Evolutionary conservation across 1,139 yeast genomes (phyloP).

Genomic region (Pichia sp.): DNA sequence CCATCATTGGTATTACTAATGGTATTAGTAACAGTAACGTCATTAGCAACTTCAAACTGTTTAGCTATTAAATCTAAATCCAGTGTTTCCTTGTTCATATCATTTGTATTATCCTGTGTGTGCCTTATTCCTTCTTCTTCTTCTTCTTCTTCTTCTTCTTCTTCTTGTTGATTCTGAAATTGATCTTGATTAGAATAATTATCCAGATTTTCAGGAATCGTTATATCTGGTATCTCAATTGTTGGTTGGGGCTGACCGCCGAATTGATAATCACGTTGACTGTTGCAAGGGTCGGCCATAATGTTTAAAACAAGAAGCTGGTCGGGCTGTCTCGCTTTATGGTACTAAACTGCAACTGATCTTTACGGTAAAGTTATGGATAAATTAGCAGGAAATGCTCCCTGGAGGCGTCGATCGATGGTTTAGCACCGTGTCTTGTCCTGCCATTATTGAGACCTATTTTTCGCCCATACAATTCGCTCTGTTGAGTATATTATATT

Average conservation of each 20-base stretch:
- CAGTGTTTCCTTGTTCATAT: background rate
- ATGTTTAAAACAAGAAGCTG: background rate
- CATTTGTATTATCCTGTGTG: background rate
- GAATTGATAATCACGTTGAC: background rate
- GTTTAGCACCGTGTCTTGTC: too few relatives aligned
- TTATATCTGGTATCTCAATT: conserved; percentile 15
- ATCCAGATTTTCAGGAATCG: conserved; percentile 4
- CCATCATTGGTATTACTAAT: background rate
- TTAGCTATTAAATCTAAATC: conserved; percentile 6
- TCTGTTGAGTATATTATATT: too few relatives aligned
- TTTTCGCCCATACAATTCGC: too few relatives aligned
- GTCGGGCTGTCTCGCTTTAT: too few relatives aligned
- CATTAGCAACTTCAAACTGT: background rate
- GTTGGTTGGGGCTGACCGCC: background rate
- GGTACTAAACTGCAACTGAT: too few relatives aligned
- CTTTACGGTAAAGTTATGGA: too few relatives aligned
- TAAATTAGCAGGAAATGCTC: too few relatives aligned
- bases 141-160: background rate
- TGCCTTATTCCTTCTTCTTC: too few relatives aligned
- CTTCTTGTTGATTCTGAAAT: background rate
- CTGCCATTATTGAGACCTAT: too few relatives aligned
- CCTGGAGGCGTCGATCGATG: too few relatives aligned
- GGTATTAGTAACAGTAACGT: background rate
- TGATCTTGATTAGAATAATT: background rate
- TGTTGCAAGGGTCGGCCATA: background rate